phyloP scores from a whole-genome alignment of 768 basidiomycete species.

The Asterophora parasitica region DNA sequence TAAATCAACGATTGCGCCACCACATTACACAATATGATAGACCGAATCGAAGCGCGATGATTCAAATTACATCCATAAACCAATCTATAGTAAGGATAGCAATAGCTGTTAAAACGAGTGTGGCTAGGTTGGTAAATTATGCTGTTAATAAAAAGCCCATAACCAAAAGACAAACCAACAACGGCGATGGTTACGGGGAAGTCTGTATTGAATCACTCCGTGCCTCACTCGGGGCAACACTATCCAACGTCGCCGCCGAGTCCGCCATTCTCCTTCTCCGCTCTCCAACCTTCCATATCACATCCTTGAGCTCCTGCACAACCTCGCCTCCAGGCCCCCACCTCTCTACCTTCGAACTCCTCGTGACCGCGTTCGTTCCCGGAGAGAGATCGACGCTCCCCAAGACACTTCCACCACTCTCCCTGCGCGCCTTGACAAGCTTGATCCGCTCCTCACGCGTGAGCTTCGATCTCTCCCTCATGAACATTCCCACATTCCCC shows the following conservation, averaged over 20 bases:
- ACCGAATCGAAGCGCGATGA: background rate
- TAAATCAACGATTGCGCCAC: no score
- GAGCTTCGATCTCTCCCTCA: conserved; percentile 59
- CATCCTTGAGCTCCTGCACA: conserved; percentile 80
- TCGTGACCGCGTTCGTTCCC: conserved; percentile 13
- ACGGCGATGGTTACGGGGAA: background rate
- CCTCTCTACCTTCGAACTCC: conserved; percentile 30
- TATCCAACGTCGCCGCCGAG: background rate
- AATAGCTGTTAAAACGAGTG: conserved; percentile 12
- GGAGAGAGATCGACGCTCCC: conserved; percentile 15
- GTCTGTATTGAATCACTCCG: background rate
- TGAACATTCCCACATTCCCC: conserved; percentile 33
- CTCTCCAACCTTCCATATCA: conserved; percentile 84
- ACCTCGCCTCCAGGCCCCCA: conserved; percentile 79
- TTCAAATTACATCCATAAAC: conserved; percentile 9
- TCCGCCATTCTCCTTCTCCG: conserved; percentile 49
- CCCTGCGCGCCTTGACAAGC: conserved; percentile 49
- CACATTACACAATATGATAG: no score
- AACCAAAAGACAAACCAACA: background rate
- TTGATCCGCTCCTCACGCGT: conserved; percentile 73
- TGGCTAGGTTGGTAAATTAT: conserved; percentile 1
- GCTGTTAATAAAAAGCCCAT: background rate
- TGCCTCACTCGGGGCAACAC: conserved; percentile 1
- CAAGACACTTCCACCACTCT: conserved; percentile 30
- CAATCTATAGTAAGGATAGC: conserved; percentile 4